Evolutionary conservation across 2,329 filamentous ascomycete genomes (phyloP).

Genomic region (Colletotrichum sp.): DNA sequence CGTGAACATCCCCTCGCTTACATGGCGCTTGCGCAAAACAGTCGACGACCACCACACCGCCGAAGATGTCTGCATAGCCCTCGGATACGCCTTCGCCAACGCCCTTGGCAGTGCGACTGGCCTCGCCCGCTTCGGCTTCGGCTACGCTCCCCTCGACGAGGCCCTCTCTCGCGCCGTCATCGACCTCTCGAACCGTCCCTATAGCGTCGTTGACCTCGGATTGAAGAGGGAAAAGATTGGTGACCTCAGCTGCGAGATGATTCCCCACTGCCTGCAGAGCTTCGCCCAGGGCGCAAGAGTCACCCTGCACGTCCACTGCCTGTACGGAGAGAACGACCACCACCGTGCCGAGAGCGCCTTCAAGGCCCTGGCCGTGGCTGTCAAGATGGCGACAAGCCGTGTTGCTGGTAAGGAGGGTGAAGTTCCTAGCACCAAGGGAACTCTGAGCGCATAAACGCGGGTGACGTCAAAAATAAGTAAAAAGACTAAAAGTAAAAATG

Average conservation of each 20-base stretch:
- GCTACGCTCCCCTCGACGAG: constrained; percentile 94
- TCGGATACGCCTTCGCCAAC: constrained; percentile 82
- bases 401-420: constrained; percentile 86
- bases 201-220: constrained; percentile 80
- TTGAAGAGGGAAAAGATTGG: constrained; percentile 92
- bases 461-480: background rate
- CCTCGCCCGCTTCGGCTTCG: constrained; percentile 87
- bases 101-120: constrained; percentile 81
- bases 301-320: constrained; percentile 94
- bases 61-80: constrained; percentile 92
- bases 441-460: constrained; percentile 60
- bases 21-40: constrained; percentile 33
- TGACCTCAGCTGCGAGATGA: constrained; percentile 93
- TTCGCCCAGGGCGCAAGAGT: constrained; percentile 90
- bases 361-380: constrained; percentile 90
- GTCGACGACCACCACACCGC: constrained; percentile 99
- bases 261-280: constrained; percentile 92
- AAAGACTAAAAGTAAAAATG: background rate
- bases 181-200: constrained; percentile 92
- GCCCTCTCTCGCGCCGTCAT: constrained; percentile 92
- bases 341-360: constrained; percentile 96
- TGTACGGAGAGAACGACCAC: constrained; percentile 92
- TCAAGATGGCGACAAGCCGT: constrained; percentile 75
- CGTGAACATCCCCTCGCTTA: background rate
- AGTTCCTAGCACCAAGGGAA: constrained; percentile 95